A percentile compares a stretch with the other conserved stretches of the same genome.
Evolutionary conservation across 805 yeast genomes (phyloP).

Genomic region (Saturnispora besseyi): DNA sequence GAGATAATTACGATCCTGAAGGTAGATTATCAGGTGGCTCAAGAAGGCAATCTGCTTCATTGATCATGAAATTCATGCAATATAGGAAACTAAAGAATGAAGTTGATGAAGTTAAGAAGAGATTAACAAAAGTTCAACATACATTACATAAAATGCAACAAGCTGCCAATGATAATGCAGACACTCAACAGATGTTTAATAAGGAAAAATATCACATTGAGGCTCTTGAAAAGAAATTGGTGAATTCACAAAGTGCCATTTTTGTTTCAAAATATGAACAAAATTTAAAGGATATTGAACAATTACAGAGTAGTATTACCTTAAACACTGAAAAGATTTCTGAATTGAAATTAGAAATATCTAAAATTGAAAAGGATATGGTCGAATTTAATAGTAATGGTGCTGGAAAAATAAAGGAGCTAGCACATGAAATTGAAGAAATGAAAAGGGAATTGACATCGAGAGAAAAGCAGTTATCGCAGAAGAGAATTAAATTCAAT

Average conservation of each 20-base stretch:
- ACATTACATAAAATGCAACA: slow-evolving; percentile 36
- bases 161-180: slow-evolving; percentile 41
- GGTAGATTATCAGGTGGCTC: slow-evolving; percentile 97
- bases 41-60: slow-evolving; percentile 47
- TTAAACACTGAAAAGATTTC: slow-evolving; percentile 32
- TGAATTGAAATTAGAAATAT: slow-evolving; percentile 37
- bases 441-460: slow-evolving; percentile 30
- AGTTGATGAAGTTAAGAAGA: slow-evolving; percentile 31
- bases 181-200: slow-evolving; percentile 50
- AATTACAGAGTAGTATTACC: slow-evolving; percentile 38
- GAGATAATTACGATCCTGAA: slow-evolving; percentile 92
- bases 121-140: slow-evolving; percentile 32
- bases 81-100: slow-evolving; percentile 37
- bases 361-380: slow-evolving; percentile 61
- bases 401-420: slow-evolving; percentile 64
- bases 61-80: slow-evolving; percentile 57
- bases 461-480: slow-evolving; percentile 34
- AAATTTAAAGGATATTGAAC: slow-evolving; percentile 25
- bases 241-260: slow-evolving; percentile 46
- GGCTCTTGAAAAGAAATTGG: slow-evolving; percentile 45
- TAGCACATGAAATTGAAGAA: slow-evolving; percentile 42
- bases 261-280: slow-evolving; percentile 35
- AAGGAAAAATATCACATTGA: slow-evolving; percentile 51
- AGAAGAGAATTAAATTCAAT: slow-evolving; percentile 48
- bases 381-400: slow-evolving; percentile 73